Evolutionary conservation across 768 basidiomycete genomes (phyloP), one percentile per base, ranked within the genome.

Genomic region (Dendrothele bispora): DNA sequence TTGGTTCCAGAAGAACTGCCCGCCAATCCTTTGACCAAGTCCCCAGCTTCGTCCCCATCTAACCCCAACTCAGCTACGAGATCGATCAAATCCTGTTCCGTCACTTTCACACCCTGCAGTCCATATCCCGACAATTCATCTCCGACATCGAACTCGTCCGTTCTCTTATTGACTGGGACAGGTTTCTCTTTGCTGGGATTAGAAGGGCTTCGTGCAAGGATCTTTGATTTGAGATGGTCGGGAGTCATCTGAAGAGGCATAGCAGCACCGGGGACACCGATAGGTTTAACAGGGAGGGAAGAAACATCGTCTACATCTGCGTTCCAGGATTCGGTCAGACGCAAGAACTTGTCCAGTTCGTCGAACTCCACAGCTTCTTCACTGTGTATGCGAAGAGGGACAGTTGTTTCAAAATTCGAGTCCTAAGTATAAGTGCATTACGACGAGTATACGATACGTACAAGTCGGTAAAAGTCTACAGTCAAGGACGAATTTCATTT

Each of bases 291-390:
- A 22, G 66, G 68, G 5, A 79, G 82, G 3, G 74, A 64, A 1
- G 80, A 75, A n/a, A 70, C 71, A 40, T 83, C 81, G 50, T 81
- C 83, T 30, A 88, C 87, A 40, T 79, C 64, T 6, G 62, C 64
- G 46, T 86, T 70, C 77, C 83, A 93, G 12, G 70, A 67, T 55
- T 93, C 91, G 6, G 86, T 84, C 18, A 84, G 74, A 12, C 86
- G 80, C 26, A 93, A 70, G 67, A 89, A 92, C 1, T 57, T 66
- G 25, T 83, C 80, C 20, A 92, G 80, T 53, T 88, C 86, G 50
- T 71, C 79, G 58, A 77, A 82, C 66, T 93, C 91, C 26, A 91
- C 91, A 7, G 91, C 89, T 56, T 88, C 87, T 70, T 92, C 91
- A 53, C 89, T 91, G 37, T 28, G 37, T 35, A 8, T 43, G 40